Conservation (phyloP, 2,329 filamentous ascomycete species). For the Talaromyces pinophilus region DNA sequence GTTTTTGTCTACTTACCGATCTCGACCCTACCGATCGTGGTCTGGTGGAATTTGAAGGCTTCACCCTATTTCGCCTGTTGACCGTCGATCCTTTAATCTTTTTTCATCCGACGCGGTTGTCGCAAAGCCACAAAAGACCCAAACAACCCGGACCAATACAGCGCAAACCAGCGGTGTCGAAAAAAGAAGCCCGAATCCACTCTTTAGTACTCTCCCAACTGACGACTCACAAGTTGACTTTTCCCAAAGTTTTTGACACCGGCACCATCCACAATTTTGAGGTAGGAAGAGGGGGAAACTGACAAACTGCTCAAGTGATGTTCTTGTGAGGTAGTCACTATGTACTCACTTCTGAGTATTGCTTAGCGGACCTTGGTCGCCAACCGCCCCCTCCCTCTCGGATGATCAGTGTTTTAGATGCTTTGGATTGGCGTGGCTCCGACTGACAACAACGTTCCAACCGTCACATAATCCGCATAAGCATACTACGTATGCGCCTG, state of each 20-base stretch:
- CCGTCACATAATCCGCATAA: constrained; percentile 20
- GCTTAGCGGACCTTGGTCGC: constrained; percentile 12
- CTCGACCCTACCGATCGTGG: background rate
- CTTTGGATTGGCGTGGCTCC: constrained; percentile 18
- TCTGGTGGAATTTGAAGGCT: background rate
- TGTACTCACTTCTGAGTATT: constrained; percentile 2
- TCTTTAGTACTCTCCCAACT: constrained; percentile 14
- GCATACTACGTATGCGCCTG: constrained; percentile 11
- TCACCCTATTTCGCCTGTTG: background rate
- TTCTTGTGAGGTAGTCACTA: background rate
- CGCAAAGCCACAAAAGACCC: constrained; percentile 29
- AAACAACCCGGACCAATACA: constrained; percentile 29
- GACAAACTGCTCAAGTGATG: constrained; percentile 2
- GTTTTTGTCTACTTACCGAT: background rate
- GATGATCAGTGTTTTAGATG: constrained; percentile 16
- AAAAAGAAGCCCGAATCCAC: constrained; percentile 27
- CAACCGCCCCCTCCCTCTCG: constrained; percentile 10
- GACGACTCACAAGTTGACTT: constrained; percentile 25
- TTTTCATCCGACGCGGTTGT: constrained; percentile 14
- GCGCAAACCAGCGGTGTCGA: constrained; percentile 38
- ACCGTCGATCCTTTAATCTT: constrained; percentile 4
- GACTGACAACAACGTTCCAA: constrained; percentile 20
- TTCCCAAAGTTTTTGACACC: constrained; percentile 27
- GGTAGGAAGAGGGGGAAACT: background rate
- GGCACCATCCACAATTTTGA: constrained; percentile 10